A percentile compares a stretch with the other conserved stretches of the same genome.
Evolutionary conservation across 495 filamentous ascomycete species (phyloP).

Genomic region (Penicillium goetzii): DNA sequence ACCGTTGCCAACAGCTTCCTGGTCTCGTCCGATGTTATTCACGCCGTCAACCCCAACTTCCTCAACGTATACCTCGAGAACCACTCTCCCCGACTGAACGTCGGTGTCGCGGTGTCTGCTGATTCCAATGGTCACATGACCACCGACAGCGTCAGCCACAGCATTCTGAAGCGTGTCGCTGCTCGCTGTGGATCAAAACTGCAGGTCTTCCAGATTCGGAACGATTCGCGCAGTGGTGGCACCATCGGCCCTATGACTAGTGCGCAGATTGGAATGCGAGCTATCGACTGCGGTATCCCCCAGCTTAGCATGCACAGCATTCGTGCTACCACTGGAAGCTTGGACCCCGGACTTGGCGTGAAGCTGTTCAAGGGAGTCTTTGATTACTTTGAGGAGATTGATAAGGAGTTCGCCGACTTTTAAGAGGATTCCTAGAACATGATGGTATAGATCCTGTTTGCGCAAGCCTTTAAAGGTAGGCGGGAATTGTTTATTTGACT

Average conservation of each 20-base stretch:
- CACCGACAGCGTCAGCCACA: conserved; percentile 79
- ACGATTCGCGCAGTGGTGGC: conserved; percentile 84
- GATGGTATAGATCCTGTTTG: conserved; percentile 10
- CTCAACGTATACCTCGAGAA: conserved; percentile 75
- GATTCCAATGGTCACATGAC: conserved; percentile 94
- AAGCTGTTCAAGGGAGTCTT: conserved; percentile 89
- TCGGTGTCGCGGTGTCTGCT: conserved; percentile 80
- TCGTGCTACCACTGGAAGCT: conserved; percentile 81
- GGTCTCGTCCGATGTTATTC: conserved; percentile 89
- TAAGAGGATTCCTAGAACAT: conserved; percentile 18
- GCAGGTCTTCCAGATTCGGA: conserved; percentile 94
- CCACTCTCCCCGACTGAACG: conserved; percentile 87
- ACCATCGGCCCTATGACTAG: conserved; percentile 95
- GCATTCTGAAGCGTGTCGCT: conserved; percentile 74
- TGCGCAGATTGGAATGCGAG: conserved; percentile 76
- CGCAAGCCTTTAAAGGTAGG: conserved; percentile 10
- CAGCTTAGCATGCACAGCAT: conserved; percentile 96
- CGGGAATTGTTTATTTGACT: conserved; percentile 5
- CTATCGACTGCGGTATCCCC: conserved; percentile 87
- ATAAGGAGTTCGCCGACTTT: conserved; percentile 73
- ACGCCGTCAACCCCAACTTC: conserved; percentile 96
- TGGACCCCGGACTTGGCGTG: conserved; percentile 88
- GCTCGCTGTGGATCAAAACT: conserved; percentile 67
- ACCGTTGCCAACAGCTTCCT: conserved; percentile 94
- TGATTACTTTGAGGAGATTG: conserved; percentile 84